phyloP scores from a whole-genome alignment of 2,329 filamentous ascomycete genomes.

The Stemphylium beticola region DNA sequence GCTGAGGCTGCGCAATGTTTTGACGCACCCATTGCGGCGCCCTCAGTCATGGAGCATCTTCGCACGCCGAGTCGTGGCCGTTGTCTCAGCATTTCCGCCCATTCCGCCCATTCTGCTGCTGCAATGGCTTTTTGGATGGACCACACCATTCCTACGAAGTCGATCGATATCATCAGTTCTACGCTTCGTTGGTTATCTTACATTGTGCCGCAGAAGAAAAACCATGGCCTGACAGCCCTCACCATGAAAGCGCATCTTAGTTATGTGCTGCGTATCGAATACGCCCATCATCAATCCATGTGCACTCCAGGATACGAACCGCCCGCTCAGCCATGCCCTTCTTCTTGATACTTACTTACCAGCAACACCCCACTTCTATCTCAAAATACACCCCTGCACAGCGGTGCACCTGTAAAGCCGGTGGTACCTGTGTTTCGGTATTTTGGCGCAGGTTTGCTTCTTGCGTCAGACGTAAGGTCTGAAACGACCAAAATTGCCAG shows the following conservation, averaged over 20 bases:
- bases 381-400: not conserved
- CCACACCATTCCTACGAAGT: not conserved
- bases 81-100: not conserved
- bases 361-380: not conserved
- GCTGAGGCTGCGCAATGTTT: not conserved
- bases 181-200: too few species aligned
- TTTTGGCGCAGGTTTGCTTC: conserved; percentile 1
- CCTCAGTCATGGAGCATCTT: not conserved
- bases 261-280: not conserved
- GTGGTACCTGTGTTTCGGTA: conserved; percentile 7
- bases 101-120: not conserved
- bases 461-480: conserved; percentile 5
- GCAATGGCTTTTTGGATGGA: not conserved
- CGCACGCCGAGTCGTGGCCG: not conserved
- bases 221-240: too few species aligned
- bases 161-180: not conserved
- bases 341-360: too few species aligned
- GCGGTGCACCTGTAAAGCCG: conserved; percentile 3
- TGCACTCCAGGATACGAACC: too few species aligned
- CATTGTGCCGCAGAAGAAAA: too few species aligned
- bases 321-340: too few species aligned
- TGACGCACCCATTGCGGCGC: not conserved
- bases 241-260: not conserved
- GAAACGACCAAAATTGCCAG: conserved; percentile 7
- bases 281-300: not conserved